phyloP scores from a whole-genome alignment of 495 filamentous ascomycete species.

The Neurospora discreta region DNA sequence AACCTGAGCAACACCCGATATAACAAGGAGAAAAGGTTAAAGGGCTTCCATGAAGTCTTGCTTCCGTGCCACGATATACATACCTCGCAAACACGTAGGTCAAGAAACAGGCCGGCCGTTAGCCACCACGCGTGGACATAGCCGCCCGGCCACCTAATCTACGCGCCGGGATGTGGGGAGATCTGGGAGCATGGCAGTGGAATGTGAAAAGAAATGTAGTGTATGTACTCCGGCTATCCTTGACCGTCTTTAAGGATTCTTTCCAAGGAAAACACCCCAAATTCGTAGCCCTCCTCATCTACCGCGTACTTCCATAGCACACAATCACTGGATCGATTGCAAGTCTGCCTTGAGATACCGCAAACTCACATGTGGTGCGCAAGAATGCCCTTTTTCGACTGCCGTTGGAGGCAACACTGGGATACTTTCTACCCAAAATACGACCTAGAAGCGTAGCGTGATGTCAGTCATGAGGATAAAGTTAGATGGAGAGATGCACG shows the following conservation, averaged over 20 bases:
- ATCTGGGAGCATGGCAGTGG: background rate
- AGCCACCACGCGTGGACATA: background rate
- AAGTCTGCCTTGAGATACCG: background rate
- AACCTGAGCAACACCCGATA: background rate
- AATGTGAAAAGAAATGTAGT: background rate
- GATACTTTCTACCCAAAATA: background rate
- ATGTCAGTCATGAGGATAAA: background rate
- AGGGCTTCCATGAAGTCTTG: background rate
- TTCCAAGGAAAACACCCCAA: background rate
- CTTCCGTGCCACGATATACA: background rate
- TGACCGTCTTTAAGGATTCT: background rate
- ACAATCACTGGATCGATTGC: background rate
- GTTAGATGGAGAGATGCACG: background rate
- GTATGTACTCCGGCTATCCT: background rate
- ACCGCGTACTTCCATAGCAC: background rate
- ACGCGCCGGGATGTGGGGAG: background rate
- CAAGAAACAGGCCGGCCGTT: background rate
- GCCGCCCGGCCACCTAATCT: background rate
- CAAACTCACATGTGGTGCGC: background rate
- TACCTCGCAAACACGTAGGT: background rate
- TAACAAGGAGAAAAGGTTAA: background rate
- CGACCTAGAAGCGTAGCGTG: background rate
- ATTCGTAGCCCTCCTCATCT: background rate
- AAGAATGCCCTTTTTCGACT: background rate
- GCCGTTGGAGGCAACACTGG: background rate